Percentiles rank a stretch among this genome's conserved stretches.
These are phyloP conservation scores for Rhodotorula taiwanensis DNA, from an alignment of 768 basidiomycete species.

Conservation along the genomic window DNA sequence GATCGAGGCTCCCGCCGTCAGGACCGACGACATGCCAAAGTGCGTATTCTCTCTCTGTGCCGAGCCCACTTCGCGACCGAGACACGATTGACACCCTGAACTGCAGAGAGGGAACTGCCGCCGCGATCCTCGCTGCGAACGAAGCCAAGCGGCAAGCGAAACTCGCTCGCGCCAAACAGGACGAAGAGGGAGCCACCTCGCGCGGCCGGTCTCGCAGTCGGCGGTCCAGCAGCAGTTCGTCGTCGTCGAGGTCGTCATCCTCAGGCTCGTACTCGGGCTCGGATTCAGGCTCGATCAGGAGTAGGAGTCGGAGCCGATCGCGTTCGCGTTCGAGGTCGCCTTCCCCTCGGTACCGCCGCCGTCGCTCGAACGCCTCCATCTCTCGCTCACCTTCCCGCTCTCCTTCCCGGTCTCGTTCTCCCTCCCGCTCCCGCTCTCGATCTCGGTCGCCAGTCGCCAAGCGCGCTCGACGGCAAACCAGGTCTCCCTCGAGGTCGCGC, in stretches of 20 bases:
- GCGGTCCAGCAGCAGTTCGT: not conserved
- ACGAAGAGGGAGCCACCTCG: not conserved
- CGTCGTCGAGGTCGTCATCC: conserved; percentile 3
- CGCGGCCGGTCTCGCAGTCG: conserved; percentile 2
- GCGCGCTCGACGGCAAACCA: not conserved
- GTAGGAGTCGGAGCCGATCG: conserved; percentile 1
- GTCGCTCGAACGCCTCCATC: not conserved
- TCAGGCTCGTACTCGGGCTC: too few relatives aligned
- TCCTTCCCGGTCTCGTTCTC: not conserved
- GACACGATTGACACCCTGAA: not conserved
- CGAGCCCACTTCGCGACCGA: not conserved
- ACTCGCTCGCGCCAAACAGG: not conserved
- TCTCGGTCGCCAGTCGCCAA: not conserved
- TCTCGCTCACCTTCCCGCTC: not conserved
- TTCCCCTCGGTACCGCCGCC: too few relatives aligned
- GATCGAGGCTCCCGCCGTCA: conserved; percentile 10
- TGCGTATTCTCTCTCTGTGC: not conserved
- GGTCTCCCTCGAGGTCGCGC: not conserved
- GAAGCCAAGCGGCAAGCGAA: conserved; percentile 28
- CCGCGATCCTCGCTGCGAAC: conserved; percentile 34
- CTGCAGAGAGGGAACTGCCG: conserved; percentile 30
- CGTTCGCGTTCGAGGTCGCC: not conserved
- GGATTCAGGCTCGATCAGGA: not conserved
- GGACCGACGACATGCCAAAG: conserved; percentile 24
- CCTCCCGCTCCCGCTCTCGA: not conserved